phyloP scores from a whole-genome alignment of 345 rosid species.

The Moricandia moricandioides region DNA sequence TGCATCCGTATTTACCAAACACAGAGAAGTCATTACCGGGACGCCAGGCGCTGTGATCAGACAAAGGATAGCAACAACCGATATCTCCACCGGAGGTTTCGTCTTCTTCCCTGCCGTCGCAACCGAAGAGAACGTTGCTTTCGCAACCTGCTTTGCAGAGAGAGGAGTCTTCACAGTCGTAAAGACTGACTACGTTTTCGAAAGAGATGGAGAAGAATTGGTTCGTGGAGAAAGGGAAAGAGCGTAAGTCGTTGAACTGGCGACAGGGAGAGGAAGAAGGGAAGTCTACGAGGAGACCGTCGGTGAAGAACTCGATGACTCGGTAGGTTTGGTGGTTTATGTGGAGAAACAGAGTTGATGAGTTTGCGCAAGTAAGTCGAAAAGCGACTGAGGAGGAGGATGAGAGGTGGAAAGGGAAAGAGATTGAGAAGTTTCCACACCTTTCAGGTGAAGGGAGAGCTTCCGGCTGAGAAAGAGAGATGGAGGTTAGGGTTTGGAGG shows the following conservation, averaged over 20 bases:
- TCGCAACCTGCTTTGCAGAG: constrained; percentile 70
- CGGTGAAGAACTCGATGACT: constrained; percentile 64
- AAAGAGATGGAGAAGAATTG: constrained; percentile 53
- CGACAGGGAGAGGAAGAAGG: constrained; percentile 60
- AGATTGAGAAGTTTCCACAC: constrained; percentile 56
- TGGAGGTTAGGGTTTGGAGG: constrained; percentile 36
- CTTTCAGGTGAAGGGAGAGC: constrained; percentile 40
- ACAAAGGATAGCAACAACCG: constrained; percentile 74
- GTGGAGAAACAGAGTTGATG: constrained; percentile 52
- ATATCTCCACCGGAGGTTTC: constrained; percentile 43
- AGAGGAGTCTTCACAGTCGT: constrained; percentile 86
- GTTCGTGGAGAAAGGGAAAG: constrained; percentile 49
- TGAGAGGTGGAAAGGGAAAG: constrained; percentile 64
- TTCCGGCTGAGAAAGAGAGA: constrained; percentile 39
- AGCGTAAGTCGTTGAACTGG: constrained; percentile 59
- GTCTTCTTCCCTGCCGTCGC: constrained; percentile 48
- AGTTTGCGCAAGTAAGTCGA: constrained; percentile 61
- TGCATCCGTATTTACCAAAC: constrained; percentile 53
- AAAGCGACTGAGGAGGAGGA: constrained; percentile 49
- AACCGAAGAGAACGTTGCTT: constrained; percentile 55
- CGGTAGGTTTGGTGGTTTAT: constrained; percentile 46
- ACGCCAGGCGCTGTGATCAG: too few species aligned
- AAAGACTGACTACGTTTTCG: constrained; percentile 71
- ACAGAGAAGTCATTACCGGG: too few species aligned
- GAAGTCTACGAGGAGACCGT: constrained; percentile 69